Base-by-base conservation (phyloP, 805 yeast genomes). In the Myxozyma nipponensis region DNA sequence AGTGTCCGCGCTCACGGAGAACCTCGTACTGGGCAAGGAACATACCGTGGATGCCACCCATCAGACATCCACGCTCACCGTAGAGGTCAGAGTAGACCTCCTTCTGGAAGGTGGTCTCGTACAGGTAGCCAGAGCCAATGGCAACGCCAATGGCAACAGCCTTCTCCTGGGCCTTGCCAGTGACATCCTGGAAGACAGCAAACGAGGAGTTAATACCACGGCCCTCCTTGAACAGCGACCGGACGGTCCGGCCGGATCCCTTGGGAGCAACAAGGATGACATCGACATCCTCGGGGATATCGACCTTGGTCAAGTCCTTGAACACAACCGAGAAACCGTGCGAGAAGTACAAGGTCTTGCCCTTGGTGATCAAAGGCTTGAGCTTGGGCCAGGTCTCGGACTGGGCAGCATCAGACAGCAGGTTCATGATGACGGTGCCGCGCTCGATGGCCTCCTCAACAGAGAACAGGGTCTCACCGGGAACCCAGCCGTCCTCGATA, bases 31-130 rank as follows among this genome's bases (percentile, higher is more conserved):
- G 98, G 66, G 98, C 98, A 70, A 93, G 83, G 93, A 93, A 93
- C 98, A 93, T 93, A 83, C 98, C 98, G 81, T 93, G 98, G 80
- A 93, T 91, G 83, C 98, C 98, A 74, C 98, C 98, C 98, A 91
- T 93, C 66, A 93, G 81, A 79, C 98, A 93, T 72, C 98, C 98
- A 82, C 98, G 88, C 83, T 93, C 98, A 78, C 98, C 98, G 80
- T 93, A 93, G 71, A 93, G 80, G 75, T 93, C 98, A 62, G 98
- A 90, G 88, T 86, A 88, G 70, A 93, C 98, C 79, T 93, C 98
- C 78, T 84, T 89, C 80, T 95, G 96, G 70, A 95, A 95, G 63
- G 98, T 93, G 77, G 98, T 93, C 80, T 93, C 88, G 88, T 93
- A 93, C 66, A 93, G 96, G 86, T 93, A 93, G 75, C 98, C 98